A percentile compares a stretch with the other conserved stretches of the same genome.
Conservation (phyloP, 495 filamentous ascomycete genomes). For the Daldinia childiae region DNA sequence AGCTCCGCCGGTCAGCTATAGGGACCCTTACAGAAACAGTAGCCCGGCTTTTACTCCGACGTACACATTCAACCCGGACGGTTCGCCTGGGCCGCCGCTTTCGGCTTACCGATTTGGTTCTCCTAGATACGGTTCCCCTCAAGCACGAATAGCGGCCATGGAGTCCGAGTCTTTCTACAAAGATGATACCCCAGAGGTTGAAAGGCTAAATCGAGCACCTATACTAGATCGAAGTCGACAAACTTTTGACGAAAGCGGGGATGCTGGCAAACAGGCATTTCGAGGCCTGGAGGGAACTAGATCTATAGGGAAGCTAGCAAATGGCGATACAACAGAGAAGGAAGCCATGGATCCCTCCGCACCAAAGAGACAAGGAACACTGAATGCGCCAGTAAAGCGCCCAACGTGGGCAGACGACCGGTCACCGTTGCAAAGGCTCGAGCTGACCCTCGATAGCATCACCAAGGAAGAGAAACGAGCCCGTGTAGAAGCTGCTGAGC, state of each 20-base stretch:
- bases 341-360: conserved; percentile 29
- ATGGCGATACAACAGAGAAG: conserved; percentile 26
- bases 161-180: conserved; percentile 53
- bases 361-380: conserved; percentile 39
- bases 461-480: conserved; percentile 92
- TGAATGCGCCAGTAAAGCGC: conserved; percentile 41
- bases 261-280: conserved; percentile 21
- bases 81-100: conserved; percentile 34
- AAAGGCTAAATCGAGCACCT: conserved; percentile 44
- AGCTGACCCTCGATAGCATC: conserved; percentile 85
- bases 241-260: conserved; percentile 38
- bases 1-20: conserved; percentile 67
- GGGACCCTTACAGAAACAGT: conserved; percentile 57
- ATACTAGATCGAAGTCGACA: conserved; percentile 48
- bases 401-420: conserved; percentile 76
- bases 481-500: conserved; percentile 80
- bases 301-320: conserved; percentile 36
- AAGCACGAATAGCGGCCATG: conserved; percentile 45
- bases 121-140: conserved; percentile 27
- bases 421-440: conserved; percentile 91
- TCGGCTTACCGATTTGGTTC: conserved; percentile 40
- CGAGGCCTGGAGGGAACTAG: conserved; percentile 32
- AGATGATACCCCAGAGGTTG: conserved; percentile 45
- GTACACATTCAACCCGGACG: conserved; percentile 46
- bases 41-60: conserved; percentile 46